Percentiles rank a stretch among this genome's conserved stretches.
phyloP scores from a whole-genome alignment of 208 protist genomes.

The Leishmania arabica region DNA sequence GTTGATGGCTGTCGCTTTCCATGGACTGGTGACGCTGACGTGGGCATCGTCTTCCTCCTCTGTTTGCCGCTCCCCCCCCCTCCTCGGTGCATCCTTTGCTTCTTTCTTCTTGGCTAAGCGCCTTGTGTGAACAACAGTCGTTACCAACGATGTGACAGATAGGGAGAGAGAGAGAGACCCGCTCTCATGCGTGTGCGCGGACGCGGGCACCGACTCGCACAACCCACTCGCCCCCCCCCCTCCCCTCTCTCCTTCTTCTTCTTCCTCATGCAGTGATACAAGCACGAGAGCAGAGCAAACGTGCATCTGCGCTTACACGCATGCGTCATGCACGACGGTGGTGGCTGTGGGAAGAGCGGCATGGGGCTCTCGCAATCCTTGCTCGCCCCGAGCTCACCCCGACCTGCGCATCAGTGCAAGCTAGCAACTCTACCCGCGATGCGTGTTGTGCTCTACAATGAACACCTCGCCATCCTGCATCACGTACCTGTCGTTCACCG shows the following conservation, averaged over 20 bases:
- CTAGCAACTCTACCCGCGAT: slow-evolving; percentile 1
- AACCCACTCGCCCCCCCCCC: not conserved
- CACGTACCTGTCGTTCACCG: slow-evolving; percentile 58
- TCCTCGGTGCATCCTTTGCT: not conserved
- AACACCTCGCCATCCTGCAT: slow-evolving; percentile 88
- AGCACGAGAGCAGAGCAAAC: not conserved
- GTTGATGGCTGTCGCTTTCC: not conserved
- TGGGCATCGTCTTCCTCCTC: not conserved
- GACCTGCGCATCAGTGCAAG: not conserved
- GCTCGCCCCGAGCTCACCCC: not conserved
- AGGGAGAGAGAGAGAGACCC: not conserved
- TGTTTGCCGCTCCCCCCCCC: not conserved
- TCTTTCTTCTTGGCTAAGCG: not conserved
- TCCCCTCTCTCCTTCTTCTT: not conserved
- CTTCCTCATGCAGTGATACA: not conserved
- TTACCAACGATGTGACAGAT: not conserved
- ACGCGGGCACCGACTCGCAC: not conserved
- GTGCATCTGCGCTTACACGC: not conserved
- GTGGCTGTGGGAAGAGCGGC: not conserved
- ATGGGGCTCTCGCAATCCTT: not conserved
- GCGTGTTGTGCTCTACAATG: slow-evolving; percentile 79
- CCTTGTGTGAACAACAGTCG: not conserved
- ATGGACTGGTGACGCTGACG: not conserved
- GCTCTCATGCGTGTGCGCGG: not conserved
- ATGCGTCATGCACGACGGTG: not conserved